phyloP scores from a whole-genome alignment of 805 yeast genomes.

The Pichia manshurica region DNA sequence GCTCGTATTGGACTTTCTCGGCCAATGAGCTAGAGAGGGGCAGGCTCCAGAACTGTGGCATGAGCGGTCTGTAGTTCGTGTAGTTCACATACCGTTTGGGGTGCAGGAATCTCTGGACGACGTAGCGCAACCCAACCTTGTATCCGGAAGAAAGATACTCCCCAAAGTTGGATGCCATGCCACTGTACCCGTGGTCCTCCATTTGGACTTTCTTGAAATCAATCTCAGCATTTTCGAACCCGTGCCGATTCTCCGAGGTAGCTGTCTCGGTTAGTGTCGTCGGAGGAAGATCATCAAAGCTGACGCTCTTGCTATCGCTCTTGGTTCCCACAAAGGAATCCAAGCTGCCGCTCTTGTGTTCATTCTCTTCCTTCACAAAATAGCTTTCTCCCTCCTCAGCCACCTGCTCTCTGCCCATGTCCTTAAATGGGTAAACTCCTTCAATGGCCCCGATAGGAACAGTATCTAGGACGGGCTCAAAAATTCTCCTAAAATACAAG shows the following conservation, averaged over 20 bases:
- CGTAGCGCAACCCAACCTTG: not conserved
- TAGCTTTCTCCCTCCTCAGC: constrained; percentile 30
- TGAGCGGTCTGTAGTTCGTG: constrained; percentile 23
- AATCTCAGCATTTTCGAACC: too few species aligned
- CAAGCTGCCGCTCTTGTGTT: not conserved
- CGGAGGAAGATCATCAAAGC: not conserved
- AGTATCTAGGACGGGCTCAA: constrained; percentile 57
- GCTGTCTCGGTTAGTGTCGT: not conserved
- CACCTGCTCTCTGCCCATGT: constrained; percentile 60
- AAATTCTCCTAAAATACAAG: constrained; percentile 50
- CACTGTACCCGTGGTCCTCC: not conserved
- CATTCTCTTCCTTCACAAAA: constrained; percentile 17
- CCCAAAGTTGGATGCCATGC: constrained; percentile 1
- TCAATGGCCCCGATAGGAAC: constrained; percentile 65
- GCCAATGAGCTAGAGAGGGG: constrained; percentile 16
- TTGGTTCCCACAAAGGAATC: not conserved
- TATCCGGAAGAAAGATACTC: not conserved
- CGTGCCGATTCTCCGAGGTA: too few species aligned
- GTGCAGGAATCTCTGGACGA: constrained; percentile 27
- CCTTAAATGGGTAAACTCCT: constrained; percentile 50
- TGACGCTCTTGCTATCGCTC: not conserved
- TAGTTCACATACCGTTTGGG: constrained; percentile 26
- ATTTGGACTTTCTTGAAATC: too few species aligned
- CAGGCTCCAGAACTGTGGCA: constrained; percentile 33
- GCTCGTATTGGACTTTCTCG: constrained; percentile 33